Evolutionary conservation across 1,284 basidiomycete species (phyloP), one percentile per base, ranked within the genome.

Genomic region (Cutaneotrichosporon mucoides): DNA sequence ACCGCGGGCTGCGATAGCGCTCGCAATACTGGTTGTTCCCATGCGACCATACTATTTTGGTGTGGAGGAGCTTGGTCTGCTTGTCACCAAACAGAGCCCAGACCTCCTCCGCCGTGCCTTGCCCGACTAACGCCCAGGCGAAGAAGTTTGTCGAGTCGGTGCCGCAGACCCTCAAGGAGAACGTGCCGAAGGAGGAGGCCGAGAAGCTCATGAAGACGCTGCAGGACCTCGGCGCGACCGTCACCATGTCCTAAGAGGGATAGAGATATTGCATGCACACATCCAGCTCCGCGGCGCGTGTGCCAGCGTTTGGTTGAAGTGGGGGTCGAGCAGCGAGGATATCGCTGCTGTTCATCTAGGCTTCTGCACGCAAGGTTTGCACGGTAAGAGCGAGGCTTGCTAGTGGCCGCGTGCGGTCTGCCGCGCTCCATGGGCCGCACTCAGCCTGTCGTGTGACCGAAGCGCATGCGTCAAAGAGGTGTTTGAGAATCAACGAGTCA

Each of bases 81-180:
- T 15, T 6, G 43, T 44, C 43, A 44, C n/a, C n/a, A 5, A 5
- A 40, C 38, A 2, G 38, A 1, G 38, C 38, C 12, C 9, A 12
- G 38, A 40, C 5, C 12, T 1, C 15, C 44, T 46, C 44, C 16
- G 2, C 8, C 44, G 9, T 33, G 44, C 44, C 16, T 46, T 24
- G 10, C 24, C 4, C 11, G 7, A 16, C 56, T 59, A 15, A 62
- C 56, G 5, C 24, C 38, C 58, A 96, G 93, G 96, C 96, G 41
- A 99, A 99, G 85, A 99, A 97, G 81, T 97, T 99, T 72, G 96
- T 99, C 61, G 96, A 99, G 80, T 92, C 90, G 34, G 81, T 92
- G 68, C 96, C 96, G 38, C 90, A 98, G 80, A 81, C 88, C 4
- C 82, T 99, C 72, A 99, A 99, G 82, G 96, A 99, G 81, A 92